These are phyloP conservation scores for Cercospora sp. DNA, from an alignment of 2,329 filamentous ascomycete species.

Conservation along the genomic window DNA sequence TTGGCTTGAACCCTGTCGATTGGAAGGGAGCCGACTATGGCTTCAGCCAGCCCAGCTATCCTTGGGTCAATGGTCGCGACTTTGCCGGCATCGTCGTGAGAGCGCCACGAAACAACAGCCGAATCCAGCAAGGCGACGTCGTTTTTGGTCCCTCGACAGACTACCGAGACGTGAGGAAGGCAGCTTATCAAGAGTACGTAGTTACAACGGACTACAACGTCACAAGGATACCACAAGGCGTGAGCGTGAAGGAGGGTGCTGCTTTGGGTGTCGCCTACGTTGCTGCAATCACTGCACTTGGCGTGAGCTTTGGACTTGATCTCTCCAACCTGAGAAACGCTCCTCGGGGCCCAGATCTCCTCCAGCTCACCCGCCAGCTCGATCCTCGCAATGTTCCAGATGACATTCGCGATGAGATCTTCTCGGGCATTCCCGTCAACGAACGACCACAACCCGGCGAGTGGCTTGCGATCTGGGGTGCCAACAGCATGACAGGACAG, in stretches of 20 bases:
- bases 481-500: slow-evolving; percentile 70
- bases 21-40: slow-evolving; percentile 71
- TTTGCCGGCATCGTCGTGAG: slow-evolving; percentile 65
- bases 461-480: slow-evolving; percentile 75
- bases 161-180: slow-evolving; percentile 71
- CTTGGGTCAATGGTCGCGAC: slow-evolving; percentile 70
- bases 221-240: slow-evolving; percentile 58
- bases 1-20: slow-evolving; percentile 75
- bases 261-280: slow-evolving; percentile 72
- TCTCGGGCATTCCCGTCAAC: slow-evolving; percentile 53
- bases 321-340: slow-evolving; percentile 50
- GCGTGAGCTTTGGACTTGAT: slow-evolving; percentile 69
- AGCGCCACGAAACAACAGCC: slow-evolving; percentile 45
- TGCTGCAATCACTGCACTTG: slow-evolving; percentile 65
- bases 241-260: slow-evolving; percentile 58
- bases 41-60: slow-evolving; percentile 67
- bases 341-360: slow-evolving; percentile 60
- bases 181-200: slow-evolving; percentile 70
- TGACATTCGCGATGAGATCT: slow-evolving; percentile 65
- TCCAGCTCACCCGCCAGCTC: slow-evolving; percentile 52
- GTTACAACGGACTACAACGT: slow-evolving; percentile 66
- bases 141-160: slow-evolving; percentile 70
- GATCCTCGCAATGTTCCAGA: slow-evolving; percentile 53
- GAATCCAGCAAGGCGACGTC: slow-evolving; percentile 59
- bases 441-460: slow-evolving; percentile 63